Base-by-base conservation (phyloP, 2,329 filamentous ascomycete species). In the Fusarium lateritium region DNA sequence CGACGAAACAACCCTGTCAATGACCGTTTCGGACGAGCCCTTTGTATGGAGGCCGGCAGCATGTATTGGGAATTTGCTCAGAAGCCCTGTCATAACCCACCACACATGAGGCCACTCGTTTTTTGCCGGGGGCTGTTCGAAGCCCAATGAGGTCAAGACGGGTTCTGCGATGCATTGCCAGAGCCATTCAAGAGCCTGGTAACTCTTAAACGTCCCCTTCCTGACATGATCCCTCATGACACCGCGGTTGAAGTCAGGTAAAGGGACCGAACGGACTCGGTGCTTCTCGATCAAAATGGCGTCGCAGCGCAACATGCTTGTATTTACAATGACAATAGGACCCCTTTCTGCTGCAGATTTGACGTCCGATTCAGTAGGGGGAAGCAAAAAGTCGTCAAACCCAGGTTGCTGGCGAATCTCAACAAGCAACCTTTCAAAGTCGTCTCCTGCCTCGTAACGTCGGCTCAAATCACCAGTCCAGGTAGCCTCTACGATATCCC, bases 51-150 rank as follows among this genome's bases (percentile, higher is more conserved):
- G 5, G 2, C 52, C 52, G 4, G 33, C 52, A 28, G 52, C 24
- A 13, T 55, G 24, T 7, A 55, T 31, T 1, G 42, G 52, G n/a
- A 55, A 49, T 7, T 49, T 31, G 14, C 15, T 31, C 10, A 49
- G 13, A 8, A 49, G 14, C 8, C 43, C 33, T 28, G 42, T 49
- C 52, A 39, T 55, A 5, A 49, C 21, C 43, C 42, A 55, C 43
- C 42, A 49, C 8, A 55, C 24, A 49, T 56, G 44, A 40, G 44
- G 44, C 44, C 44, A 56, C 2, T 40, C 34, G 10, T 8, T 19
- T 2, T 17, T 7, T 2, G 26, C 19, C 19, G 19, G 15, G 22
- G 44, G n/a, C 5, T 34, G 14, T 0, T 11, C n/a, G 6, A 40
- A 51, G 2, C 53, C 17, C 2, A 56, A 7, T 0, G 24, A 19